Conservation (phyloP, 2,329 filamentous ascomycete species). For the Hypocrella siamensis region DNA sequence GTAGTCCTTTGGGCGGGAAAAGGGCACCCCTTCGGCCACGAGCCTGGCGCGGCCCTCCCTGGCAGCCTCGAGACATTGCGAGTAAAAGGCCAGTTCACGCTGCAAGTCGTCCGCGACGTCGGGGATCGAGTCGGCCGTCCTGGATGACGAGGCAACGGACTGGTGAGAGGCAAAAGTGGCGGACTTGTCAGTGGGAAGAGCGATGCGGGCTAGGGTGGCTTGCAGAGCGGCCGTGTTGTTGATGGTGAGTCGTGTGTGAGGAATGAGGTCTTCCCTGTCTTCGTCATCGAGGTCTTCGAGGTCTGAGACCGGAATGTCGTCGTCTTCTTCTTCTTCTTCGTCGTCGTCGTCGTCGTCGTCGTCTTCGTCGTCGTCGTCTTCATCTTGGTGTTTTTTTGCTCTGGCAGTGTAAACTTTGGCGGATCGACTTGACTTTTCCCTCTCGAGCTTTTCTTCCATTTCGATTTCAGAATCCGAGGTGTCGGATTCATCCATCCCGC, state of each 20-base stretch:
- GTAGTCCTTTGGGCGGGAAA: conserved; percentile 83
- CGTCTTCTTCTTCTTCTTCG: conserved; percentile 60
- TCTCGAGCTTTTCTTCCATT: conserved; percentile 52
- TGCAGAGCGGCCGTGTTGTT: conserved; percentile 87
- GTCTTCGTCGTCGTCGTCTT: conserved; percentile 10
- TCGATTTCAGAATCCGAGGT: conserved; percentile 57
- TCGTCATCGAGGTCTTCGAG: conserved; percentile 63
- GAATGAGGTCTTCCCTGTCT: conserved; percentile 73
- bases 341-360: conserved; percentile 33
- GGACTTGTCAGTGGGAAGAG: conserved; percentile 45
- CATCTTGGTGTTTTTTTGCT: conserved; percentile 13
- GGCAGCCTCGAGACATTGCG: conserved; percentile 70
- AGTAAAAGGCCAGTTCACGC: conserved; percentile 87
- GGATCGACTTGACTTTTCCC: conserved; percentile 7
- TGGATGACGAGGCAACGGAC: conserved; percentile 50
- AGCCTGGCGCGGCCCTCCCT: conserved; percentile 57
- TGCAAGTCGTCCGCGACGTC: conserved; percentile 85
- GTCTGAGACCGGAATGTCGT: conserved; percentile 81
- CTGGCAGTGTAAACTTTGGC: conserved; percentile 23
- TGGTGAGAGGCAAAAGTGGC: conserved; percentile 76
- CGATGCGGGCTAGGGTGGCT: conserved; percentile 63
- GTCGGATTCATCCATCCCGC: conserved; percentile 45
- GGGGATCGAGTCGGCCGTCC: conserved; percentile 50
- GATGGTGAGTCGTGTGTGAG: conserved; percentile 86
- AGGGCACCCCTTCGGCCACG: conserved; percentile 68